Conservation (phyloP, 2,329 filamentous ascomycete genomes). For the Samsoniella hepiali region DNA sequence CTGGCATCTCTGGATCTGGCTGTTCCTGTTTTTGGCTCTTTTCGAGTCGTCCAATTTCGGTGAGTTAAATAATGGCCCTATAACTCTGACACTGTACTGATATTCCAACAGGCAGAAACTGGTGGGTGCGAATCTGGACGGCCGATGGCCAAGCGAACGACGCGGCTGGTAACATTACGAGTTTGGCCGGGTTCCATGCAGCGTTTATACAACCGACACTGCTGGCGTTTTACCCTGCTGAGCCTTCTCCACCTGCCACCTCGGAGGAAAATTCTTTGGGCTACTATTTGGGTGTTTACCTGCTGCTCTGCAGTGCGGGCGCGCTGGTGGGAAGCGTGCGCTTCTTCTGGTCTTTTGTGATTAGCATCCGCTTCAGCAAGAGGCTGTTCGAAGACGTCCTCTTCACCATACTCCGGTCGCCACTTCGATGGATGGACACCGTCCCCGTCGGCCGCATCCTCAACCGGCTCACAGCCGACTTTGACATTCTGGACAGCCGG, state of each 20-base stretch:
- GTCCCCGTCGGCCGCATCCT: conserved; percentile 73
- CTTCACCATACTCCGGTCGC: conserved; percentile 66
- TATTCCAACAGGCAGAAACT: conserved; percentile 42
- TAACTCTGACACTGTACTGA: neutral
- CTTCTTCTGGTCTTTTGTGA: conserved; percentile 61
- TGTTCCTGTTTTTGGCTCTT: conserved; percentile 49
- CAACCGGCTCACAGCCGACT: conserved; percentile 76
- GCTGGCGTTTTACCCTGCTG: neutral
- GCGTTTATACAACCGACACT: conserved; percentile 25
- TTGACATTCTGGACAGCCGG: conserved; percentile 67
- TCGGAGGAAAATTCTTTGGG: conserved; percentile 36
- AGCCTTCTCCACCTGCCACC: conserved; percentile 13
- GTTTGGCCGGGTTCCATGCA: conserved; percentile 15
- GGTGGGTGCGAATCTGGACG: conserved; percentile 65
- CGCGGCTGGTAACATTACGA: neutral
- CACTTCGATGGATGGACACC: conserved; percentile 74
- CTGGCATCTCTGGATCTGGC: conserved; percentile 54
- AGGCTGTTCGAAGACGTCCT: conserved; percentile 65
- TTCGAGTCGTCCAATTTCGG: conserved; percentile 53
- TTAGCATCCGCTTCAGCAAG: conserved; percentile 65
- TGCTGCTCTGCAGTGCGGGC: conserved; percentile 54
- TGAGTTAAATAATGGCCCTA: neutral
- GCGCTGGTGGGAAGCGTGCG: conserved; percentile 59
- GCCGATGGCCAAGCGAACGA: conserved; percentile 39
- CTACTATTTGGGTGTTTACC: conserved; percentile 68